Conservation (phyloP, 768 basidiomycete species). For the Suillus weaverae region DNA sequence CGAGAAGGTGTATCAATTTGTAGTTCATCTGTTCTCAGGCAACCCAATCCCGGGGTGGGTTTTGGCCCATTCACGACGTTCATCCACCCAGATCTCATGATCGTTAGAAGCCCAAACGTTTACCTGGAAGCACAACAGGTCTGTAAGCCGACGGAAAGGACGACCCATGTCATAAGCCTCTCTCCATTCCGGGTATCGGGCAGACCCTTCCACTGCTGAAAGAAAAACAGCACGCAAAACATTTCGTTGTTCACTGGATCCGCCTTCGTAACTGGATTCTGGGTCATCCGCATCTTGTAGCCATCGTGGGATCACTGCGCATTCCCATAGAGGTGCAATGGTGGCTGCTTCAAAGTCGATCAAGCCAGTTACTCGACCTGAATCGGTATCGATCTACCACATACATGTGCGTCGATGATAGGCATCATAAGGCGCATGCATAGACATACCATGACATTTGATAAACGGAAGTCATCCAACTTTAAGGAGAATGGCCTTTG, state of each 20-base stretch:
- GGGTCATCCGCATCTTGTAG: constrained; percentile 16
- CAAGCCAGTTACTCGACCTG: constrained; percentile 4
- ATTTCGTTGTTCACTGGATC: not conserved
- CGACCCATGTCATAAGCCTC: not conserved
- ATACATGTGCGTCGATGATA: not conserved
- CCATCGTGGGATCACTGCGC: constrained; percentile 24
- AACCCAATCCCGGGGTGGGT: not conserved
- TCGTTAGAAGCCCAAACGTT: constrained; percentile 2
- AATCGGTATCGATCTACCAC: not conserved
- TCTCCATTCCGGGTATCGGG: not conserved
- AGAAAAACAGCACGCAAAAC: not conserved
- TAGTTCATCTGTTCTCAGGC: not conserved
- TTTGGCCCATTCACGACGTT: constrained; percentile 1
- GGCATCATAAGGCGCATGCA: not conserved
- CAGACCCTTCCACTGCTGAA: not conserved
- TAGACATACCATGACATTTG: not conserved
- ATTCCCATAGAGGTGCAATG: constrained; percentile 26
- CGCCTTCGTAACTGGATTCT: constrained; percentile 8
- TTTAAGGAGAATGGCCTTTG: not conserved
- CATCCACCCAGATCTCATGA: not conserved
- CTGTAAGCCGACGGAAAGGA: constrained; percentile 3
- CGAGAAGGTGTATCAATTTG: not conserved
- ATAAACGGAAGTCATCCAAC: constrained; percentile 8
- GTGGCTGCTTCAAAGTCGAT: constrained; percentile 25
- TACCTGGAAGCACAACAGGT: not conserved